These are phyloP conservation scores for Phoma herbarum DNA, from an alignment of 2,329 filamentous ascomycete species.

Conservation along the genomic window DNA sequence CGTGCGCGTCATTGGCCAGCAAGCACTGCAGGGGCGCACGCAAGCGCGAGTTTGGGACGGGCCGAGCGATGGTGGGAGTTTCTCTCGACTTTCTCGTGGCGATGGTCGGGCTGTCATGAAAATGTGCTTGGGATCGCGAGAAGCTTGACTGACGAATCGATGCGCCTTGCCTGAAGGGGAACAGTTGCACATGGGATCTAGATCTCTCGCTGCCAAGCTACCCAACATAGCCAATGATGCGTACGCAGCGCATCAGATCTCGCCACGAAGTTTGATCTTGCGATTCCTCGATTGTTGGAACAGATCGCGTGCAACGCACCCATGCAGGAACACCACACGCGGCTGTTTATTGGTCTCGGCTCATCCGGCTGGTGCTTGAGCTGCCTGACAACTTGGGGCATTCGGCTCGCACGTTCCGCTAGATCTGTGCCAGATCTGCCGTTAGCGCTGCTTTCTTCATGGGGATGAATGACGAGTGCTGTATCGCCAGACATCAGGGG, in stretches of 20 bases:
- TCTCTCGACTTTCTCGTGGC: conserved; percentile 20
- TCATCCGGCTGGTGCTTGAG: conserved; percentile 1
- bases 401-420: conserved; percentile 1
- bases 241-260: conserved; percentile 25
- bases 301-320: conserved; percentile 18
- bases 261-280: conserved; percentile 21
- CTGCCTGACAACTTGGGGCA: conserved; percentile 7
- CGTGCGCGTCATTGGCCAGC: conserved; percentile 29
- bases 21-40: conserved; percentile 33
- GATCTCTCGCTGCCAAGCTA: conserved; percentile 25
- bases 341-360: conserved; percentile 14
- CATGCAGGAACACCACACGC: conserved; percentile 22
- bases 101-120: conserved; percentile 43
- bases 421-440: conserved; percentile 4
- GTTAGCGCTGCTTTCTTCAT: neutral
- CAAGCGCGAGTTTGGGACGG: conserved; percentile 33
- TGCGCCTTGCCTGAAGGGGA: conserved; percentile 27
- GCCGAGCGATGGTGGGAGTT: conserved; percentile 27
- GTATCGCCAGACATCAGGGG: conserved; percentile 1
- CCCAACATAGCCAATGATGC: conserved; percentile 23
- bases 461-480: conserved; percentile 2
- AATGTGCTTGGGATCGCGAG: conserved; percentile 39
- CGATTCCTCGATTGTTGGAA: conserved; percentile 18
- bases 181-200: conserved; percentile 23
- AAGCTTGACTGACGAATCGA: conserved; percentile 16